Conservation (phyloP, 345 rosid genomes). For the sweet orange (Citrus sinensis) region DVS_A1.0 CM039168.1:26727001-26727500, state of each 20-base stretch:
- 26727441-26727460: too few species aligned
- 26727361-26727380: neutral
- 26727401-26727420: neutral
- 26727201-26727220: slow-evolving; percentile 11
- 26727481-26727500: too few species aligned
- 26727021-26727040: slow-evolving; percentile 27
- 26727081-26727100: slow-evolving; percentile 14
- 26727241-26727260: slow-evolving; percentile 68
- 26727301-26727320: slow-evolving; percentile 82
- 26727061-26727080: slow-evolving; percentile 20
- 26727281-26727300: slow-evolving; percentile 85
- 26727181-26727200: slow-evolving; percentile 21
- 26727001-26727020: slow-evolving; percentile 34
- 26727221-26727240: slow-evolving; percentile 59
- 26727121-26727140: slow-evolving; percentile 34
- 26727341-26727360: neutral
- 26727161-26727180: slow-evolving; percentile 15
- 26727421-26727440: too few species aligned
- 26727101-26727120: slow-evolving; percentile 24
- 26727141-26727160: slow-evolving; percentile 24
- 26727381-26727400: neutral
- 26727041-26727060: slow-evolving; percentile 21
- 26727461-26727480: too few species aligned
- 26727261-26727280: slow-evolving; percentile 77
- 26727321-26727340: slow-evolving; percentile 49